Percentiles rank a stretch among this genome's conserved stretches.
Evolutionary conservation across 495 filamentous ascomycete genomes (phyloP).

Genomic region (Aspergillus kassunensis): DNA sequence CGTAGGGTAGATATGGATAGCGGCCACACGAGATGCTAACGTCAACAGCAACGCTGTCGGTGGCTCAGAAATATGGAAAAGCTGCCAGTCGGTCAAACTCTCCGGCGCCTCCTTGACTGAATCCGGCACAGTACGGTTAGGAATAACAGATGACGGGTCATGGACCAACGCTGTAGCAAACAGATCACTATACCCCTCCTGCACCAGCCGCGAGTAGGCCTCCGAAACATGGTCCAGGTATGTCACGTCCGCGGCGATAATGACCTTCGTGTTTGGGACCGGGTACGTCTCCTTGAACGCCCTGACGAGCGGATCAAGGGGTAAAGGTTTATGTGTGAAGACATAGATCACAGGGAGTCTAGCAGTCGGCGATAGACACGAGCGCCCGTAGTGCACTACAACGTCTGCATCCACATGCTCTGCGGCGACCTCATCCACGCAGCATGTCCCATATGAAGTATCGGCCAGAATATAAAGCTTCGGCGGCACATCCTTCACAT

Average conservation of each 20-base stretch:
- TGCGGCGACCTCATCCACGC: constrained; percentile 94
- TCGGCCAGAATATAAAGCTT: constrained; percentile 86
- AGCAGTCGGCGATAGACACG: constrained; percentile 87
- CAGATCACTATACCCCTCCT: constrained; percentile 65
- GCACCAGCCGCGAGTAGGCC: constrained; percentile 46
- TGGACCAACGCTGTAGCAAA: constrained; percentile 69
- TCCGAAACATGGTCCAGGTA: constrained; percentile 65
- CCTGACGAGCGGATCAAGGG: constrained; percentile 50
- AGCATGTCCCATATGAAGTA: constrained; percentile 95
- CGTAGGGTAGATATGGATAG: constrained; percentile 77
- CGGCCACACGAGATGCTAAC: constrained; percentile 74
- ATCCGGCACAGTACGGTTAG: constrained; percentile 70
- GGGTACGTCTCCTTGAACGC: constrained; percentile 68
- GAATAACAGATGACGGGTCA: constrained; percentile 73
- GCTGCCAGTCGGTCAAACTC: constrained; percentile 61
- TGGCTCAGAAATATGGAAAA: constrained; percentile 89
- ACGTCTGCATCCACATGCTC: constrained; percentile 90
- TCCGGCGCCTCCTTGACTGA: constrained; percentile 44
- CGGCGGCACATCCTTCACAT: constrained; percentile 33
- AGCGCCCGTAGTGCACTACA: constrained; percentile 90
- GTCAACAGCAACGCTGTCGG: constrained; percentile 81
- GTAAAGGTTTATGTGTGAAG: constrained; percentile 70
- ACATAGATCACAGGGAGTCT: constrained; percentile 88
- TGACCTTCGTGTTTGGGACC: constrained; percentile 56
- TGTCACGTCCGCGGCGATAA: constrained; percentile 88